Conservation (phyloP, 306 rosid species). For the Senna tora region DNA sequence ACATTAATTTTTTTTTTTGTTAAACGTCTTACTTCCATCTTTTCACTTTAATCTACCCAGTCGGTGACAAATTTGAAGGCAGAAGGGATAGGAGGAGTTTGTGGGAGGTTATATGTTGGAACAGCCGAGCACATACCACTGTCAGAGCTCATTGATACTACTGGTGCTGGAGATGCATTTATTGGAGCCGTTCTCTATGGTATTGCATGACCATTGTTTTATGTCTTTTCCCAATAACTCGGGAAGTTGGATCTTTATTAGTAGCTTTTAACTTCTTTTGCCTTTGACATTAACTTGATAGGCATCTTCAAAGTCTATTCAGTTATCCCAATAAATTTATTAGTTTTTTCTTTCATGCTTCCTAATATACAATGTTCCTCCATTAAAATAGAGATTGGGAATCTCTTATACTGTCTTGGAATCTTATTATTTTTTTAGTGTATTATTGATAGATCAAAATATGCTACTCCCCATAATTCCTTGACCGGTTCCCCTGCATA, state of each 20-base stretch:
- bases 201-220: conserved; percentile 34
- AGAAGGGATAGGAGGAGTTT: conserved; percentile 67
- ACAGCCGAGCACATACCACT: conserved; percentile 76
- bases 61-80: conserved; percentile 63
- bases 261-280: neutral
- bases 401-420: neutral
- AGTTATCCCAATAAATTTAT: neutral
- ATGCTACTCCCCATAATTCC: neutral
- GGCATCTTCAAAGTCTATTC: neutral
- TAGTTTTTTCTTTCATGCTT: neutral
- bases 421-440: neutral
- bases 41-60: conserved; percentile 45
- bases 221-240: neutral
- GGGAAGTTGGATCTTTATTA: neutral
- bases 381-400: neutral
- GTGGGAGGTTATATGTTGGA: conserved; percentile 70
- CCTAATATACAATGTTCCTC: neutral
- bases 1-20: neutral
- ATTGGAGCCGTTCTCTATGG: conserved; percentile 83
- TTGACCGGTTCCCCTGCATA: neutral
- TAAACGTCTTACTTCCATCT: neutral
- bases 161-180: conserved; percentile 95
- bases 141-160: conserved; percentile 74
- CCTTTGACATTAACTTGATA: neutral
- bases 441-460: neutral